Base-by-base conservation (phyloP, 305 asterid genomes). In the Fraxinus baroniana region DNA sequence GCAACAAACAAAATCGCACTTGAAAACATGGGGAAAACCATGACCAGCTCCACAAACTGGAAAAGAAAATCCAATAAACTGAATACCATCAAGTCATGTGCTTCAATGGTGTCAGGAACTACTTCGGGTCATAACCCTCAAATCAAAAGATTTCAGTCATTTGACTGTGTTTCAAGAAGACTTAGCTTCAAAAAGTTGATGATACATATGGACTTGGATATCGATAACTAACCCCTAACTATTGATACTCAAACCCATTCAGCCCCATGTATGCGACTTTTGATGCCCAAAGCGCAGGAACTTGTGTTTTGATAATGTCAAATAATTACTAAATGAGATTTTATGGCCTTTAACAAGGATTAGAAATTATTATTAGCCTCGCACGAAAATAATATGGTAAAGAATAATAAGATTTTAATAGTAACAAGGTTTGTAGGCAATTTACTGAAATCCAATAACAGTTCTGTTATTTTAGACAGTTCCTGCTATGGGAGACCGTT, bases 81-180 rank as follows among this genome's bases (percentile, higher is more conserved):
- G 37, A 71, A 39, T 73, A 62, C 46, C 26, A 46, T 77, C 73
- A 84, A 46, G 44, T 78, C 33, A 72, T 77, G 73, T 41, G 46
- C 76, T 7, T 57, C 79, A 24, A 18, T 77, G 13, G 18, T 10
- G 30, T 35, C 35, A 18, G 22, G 36, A 33, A 71, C 49, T 72
- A 72, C 26, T 32, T 32, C 13, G 2, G 46, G 7, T 72, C 76
- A 72, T 35, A 72, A 72, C 24, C 36, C 76, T 7, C 37, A 71
- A n/a, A 72, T 72, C 76, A 33, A 72, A 33, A 72, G 46, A 17
- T 72, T 72, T 35, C 3, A 33, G 39, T 72, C 76, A 72, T 33
- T 32, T 72, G 46, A 72, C 13, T 33, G 46, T 17, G 37, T 33
- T 72, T 35, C 26, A 17, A 33, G 24, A 72, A 15, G 26, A 17